Percentiles rank a stretch among this genome's conserved stretches.
Conservation (phyloP, 2,329 filamentous ascomycete species). For the Fusarium sp. region DNA sequence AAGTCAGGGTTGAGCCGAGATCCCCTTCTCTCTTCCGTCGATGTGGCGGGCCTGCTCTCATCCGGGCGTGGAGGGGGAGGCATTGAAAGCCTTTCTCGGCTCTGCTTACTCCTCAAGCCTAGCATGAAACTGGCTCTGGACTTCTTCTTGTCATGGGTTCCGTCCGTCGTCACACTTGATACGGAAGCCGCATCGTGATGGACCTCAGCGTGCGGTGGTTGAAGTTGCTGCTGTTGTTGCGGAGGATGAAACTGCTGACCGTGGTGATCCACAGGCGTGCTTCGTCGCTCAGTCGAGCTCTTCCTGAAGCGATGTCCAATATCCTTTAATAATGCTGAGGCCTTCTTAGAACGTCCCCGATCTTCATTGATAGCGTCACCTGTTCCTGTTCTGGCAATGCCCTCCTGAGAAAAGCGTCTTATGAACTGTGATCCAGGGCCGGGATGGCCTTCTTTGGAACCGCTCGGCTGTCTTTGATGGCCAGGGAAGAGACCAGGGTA, state of each 20-base stretch:
- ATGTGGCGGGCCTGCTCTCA: conserved; percentile 31
- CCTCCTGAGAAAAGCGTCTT: conserved; percentile 27
- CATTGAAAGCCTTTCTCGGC: conserved; percentile 29
- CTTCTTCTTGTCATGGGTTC: conserved; percentile 50
- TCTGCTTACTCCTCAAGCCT: conserved; percentile 35
- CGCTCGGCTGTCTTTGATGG: conserved; percentile 35
- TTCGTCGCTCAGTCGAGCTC: conserved; percentile 50
- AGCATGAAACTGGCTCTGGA: conserved; percentile 57
- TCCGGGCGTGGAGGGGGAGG: conserved; percentile 32
- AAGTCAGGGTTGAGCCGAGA: conserved; percentile 53
- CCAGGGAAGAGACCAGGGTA: conserved; percentile 61
- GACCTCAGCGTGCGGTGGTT: conserved; percentile 8
- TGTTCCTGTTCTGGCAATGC: conserved; percentile 51
- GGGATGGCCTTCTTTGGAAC: conserved; percentile 17
- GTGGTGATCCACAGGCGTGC: conserved; percentile 42
- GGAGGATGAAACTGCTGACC: conserved; percentile 18
- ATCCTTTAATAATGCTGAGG: conserved; percentile 64
- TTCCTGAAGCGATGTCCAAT: conserved; percentile 59
- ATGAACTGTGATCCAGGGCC: conserved; percentile 32
- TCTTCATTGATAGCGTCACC: conserved; percentile 44
- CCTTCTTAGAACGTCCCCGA: conserved; percentile 52
- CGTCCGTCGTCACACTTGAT: conserved; percentile 56
- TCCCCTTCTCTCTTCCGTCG: conserved; percentile 52
- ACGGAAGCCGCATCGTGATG: conserved; percentile 56
- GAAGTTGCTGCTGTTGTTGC: conserved; percentile 8